phyloP scores from a whole-genome alignment of 306 rosid genomes.

The Datisca glomerata region DNA sequence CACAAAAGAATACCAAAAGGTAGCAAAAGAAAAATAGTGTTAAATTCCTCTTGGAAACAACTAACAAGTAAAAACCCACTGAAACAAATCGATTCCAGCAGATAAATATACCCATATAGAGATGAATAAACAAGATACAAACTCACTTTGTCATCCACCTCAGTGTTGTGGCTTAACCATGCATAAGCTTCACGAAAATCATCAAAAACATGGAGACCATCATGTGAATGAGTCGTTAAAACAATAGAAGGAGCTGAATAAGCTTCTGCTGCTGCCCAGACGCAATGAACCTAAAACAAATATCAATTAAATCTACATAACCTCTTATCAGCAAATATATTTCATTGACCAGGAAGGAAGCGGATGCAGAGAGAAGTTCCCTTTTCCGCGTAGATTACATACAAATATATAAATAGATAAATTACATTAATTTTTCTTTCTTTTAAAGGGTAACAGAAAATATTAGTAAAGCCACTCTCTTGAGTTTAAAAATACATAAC shows the following conservation, averaged over 20 bases:
- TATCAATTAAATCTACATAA: neutral
- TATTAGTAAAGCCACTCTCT: no score
- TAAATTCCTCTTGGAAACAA: no score
- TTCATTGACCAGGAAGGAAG: neutral
- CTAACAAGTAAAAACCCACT: neutral
- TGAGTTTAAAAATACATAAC: no score
- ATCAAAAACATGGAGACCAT: constrained; percentile 96
- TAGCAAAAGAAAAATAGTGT: no score
- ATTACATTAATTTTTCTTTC: no score
- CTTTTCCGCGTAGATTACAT: no score
- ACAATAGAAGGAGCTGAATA: constrained; percentile 99
- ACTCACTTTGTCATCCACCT: constrained; percentile 92
- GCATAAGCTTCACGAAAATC: constrained; percentile 99
- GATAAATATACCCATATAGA: no score
- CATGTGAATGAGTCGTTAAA: constrained; percentile 71
- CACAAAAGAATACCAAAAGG: no score
- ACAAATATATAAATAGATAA: no score
- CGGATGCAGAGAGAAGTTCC: neutral
- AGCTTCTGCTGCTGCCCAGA: constrained; percentile 99
- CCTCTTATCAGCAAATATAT: constrained; percentile 6
- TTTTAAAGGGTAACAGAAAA: no score
- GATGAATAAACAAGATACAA: constrained; percentile 8
- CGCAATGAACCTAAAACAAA: constrained; percentile 77
- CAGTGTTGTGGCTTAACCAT: constrained; percentile 98
- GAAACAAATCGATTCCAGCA: neutral